Evolutionary conservation across 768 basidiomycete genomes (phyloP).

Genomic region (Suillus sp.): DNA sequence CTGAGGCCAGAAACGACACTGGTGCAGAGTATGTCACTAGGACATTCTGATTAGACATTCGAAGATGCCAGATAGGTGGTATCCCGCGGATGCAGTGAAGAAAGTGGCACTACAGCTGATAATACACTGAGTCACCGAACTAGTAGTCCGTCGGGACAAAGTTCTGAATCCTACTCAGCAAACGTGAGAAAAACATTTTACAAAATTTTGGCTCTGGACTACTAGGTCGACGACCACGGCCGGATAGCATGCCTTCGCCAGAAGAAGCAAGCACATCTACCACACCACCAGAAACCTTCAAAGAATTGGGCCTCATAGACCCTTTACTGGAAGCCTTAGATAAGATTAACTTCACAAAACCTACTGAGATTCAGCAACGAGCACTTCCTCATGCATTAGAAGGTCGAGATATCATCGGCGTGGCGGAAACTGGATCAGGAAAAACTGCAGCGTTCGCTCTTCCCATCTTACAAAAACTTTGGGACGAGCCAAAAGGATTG

Average conservation of each 20-base stretch:
- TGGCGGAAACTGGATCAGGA: constrained; percentile 97
- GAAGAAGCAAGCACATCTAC: constrained; percentile 59
- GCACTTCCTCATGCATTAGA: constrained; percentile 85
- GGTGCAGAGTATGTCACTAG: constrained; percentile 71
- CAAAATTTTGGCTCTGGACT: not conserved
- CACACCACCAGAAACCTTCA: constrained; percentile 58
- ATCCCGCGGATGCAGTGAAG: not conserved
- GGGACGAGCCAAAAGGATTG: constrained; percentile 92
- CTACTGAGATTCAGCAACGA: constrained; percentile 89
- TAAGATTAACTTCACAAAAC: constrained; percentile 78
- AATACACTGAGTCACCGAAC: not conserved
- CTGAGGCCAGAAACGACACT: constrained; percentile 63
- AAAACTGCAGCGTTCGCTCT: constrained; percentile 98
- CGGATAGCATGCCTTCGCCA: constrained; percentile 55
- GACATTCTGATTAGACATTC: constrained; percentile 51
- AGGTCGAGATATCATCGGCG: constrained; percentile 95
- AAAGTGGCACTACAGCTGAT: not conserved
- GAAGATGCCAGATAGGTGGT: not conserved
- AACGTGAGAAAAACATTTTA: constrained; percentile 15
- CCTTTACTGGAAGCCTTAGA: constrained; percentile 86
- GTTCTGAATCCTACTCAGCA: not conserved
- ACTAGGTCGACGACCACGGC: not conserved
- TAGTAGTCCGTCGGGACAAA: not conserved
- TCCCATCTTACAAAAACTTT: constrained; percentile 93
- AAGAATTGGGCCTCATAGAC: constrained; percentile 83